Percentiles rank a stretch among this genome's conserved stretches.
phyloP scores from a whole-genome alignment of 106 monocot genomes.

The Iris macrosiphon region DNA sequence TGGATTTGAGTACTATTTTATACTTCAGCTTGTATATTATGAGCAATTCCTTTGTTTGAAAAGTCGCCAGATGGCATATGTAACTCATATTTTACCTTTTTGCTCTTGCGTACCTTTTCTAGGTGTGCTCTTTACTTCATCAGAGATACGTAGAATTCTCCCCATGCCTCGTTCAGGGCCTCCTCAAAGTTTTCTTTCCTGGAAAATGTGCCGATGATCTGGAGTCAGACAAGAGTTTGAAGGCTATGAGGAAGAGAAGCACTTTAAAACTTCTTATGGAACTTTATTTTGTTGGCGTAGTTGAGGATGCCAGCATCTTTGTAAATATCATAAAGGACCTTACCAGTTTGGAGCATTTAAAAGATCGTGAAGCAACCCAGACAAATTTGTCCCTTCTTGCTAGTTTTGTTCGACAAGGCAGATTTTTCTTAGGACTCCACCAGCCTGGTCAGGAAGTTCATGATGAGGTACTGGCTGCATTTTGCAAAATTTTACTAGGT shows the following conservation, averaged over 20 bases:
- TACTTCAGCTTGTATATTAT: neutral
- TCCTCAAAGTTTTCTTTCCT: constrained; percentile 80
- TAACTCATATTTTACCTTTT: neutral
- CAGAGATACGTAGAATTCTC: constrained; percentile 97
- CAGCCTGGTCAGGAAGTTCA: constrained; percentile 63
- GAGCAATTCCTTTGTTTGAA: neutral
- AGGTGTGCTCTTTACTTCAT: constrained; percentile 82
- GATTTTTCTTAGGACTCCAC: constrained; percentile 63
- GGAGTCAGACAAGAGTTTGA: constrained; percentile 60
- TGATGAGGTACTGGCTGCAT: constrained; percentile 56
- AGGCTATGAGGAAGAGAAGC: constrained; percentile 86
- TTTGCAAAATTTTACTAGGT: neutral
- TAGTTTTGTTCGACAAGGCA: constrained; percentile 87
- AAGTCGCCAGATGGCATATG: neutral
- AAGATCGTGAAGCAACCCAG: constrained; percentile 86
- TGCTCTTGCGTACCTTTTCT: neutral
- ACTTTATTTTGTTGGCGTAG: constrained; percentile 91
- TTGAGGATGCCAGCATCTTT: constrained; percentile 86
- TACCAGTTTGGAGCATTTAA: constrained; percentile 66
- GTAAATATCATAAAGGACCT: constrained; percentile 87
- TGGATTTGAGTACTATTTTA: neutral
- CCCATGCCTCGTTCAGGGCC: constrained; percentile 76
- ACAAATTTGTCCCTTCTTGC: constrained; percentile 89
- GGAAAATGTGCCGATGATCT: constrained; percentile 86
- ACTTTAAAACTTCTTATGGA: constrained; percentile 88